Evolutionary conservation across 2,329 filamentous ascomycete genomes (phyloP), one percentile per base, ranked within the genome.

Genomic region (Exophiala dermatitidis): DNA sequence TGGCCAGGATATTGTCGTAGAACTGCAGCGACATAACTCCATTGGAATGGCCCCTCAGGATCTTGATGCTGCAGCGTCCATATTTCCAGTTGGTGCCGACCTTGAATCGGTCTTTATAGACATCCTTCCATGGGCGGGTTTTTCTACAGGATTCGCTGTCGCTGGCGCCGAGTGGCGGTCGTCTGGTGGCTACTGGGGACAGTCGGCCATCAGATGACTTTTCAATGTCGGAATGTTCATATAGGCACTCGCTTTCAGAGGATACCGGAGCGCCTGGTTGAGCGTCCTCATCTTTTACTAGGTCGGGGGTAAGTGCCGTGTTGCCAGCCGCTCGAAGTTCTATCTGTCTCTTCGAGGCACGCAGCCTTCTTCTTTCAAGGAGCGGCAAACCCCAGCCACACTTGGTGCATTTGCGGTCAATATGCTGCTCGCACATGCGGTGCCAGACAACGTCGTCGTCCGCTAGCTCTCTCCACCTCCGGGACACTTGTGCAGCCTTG

Each of bases 381-480:
- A 95, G 73, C 10, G 93, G 93, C 56, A 98, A 71, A 2, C 93
- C 93, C 89, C 90, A 97, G 28, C 93, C 91, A 67, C 93, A 98
- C 67, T 93, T 95, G 55, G 84, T 90, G 69, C 90, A 96, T 67
- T 95, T 95, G 56, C 89, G 78, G 67, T 94, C 88, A 63, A 96
- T 94, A 69, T 95, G 90, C 67, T 97, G 91, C 69, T 95, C 90
- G 67, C 93, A 98, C 90, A 97, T 96, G 60, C 85, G 86, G 67
- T 96, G 88, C 93, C 93, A 98, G 3, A 98, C 91, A 5, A 95
- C 86, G 68, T 98, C 91, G 66, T 96, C 91, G 64, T 97, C 93
- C n/a, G 93, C 91, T 38, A 98, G 74, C 53, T 81, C 81, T 58
- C 88, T 81, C 93, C 93, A 98, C 63, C 85, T 80, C 54, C 84